phyloP scores from a whole-genome alignment of 306 rosid species.

The Vachellia collinsii region DNA sequence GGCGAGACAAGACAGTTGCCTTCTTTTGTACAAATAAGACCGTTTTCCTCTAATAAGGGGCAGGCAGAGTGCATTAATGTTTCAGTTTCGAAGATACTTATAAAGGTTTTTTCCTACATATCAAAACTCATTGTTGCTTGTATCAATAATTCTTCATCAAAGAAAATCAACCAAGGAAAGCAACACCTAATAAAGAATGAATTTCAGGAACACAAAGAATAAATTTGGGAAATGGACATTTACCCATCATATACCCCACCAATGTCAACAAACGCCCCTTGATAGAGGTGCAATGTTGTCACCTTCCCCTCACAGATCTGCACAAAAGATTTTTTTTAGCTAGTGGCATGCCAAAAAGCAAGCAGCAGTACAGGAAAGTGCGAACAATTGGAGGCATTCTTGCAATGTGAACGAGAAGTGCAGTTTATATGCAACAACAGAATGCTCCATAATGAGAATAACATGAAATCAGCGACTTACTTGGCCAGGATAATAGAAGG shows the following conservation, averaged over 20 bases:
- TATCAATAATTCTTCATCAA: slow-evolving; percentile 27
- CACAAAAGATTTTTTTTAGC: slow-evolving; percentile 23
- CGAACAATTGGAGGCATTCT: slow-evolving; percentile 8
- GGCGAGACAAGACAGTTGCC: slow-evolving; percentile 6
- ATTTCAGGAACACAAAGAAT: slow-evolving; percentile 12
- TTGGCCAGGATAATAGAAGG: slow-evolving; percentile 95
- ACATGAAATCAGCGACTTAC: slow-evolving; percentile 54
- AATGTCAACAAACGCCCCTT: slow-evolving; percentile 98
- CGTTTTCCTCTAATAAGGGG: slow-evolving; percentile 15
- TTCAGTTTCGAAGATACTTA: slow-evolving; percentile 29
- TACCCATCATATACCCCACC: slow-evolving; percentile 98
- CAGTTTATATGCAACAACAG: slow-evolving; percentile 29
- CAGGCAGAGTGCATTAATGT: background rate
- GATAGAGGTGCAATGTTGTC: slow-evolving; percentile 84
- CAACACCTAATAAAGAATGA: slow-evolving; percentile 26
- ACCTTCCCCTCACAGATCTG: slow-evolving; percentile 93
- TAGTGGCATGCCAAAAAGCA: no score
- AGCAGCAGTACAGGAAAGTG: background rate
- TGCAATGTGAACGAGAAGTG: slow-evolving; percentile 11
- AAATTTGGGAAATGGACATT: slow-evolving; percentile 29
- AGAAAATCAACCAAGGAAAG: slow-evolving; percentile 27
- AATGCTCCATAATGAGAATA: slow-evolving; percentile 21
- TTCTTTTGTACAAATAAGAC: slow-evolving; percentile 21
- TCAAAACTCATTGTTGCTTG: slow-evolving; percentile 15
- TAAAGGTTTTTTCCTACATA: slow-evolving; percentile 5